Evolutionary conservation across 75 land plant species (phyloP), one percentile per base, ranked within the genome.

Genomic region (Azolla pinnata): DNA sequence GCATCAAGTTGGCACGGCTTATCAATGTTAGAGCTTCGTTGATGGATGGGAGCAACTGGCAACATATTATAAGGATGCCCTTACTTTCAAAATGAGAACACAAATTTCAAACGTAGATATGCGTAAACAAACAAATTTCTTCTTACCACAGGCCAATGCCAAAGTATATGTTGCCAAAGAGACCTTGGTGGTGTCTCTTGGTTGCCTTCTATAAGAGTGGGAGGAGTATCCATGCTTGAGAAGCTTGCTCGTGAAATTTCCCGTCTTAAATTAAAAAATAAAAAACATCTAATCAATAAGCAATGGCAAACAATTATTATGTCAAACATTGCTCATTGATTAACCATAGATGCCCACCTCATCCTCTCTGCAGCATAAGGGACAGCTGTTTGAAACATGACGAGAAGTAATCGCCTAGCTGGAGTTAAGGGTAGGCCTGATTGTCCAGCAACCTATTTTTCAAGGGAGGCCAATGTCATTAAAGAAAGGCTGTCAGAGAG

Each of bases 1-100:
- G 75, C 75, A 73, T 73, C 54, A 73, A 61, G 42, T 73, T 70
- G 20, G 75, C 70, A 3, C 75, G 62, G 21, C 48, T 30, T 46
- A 73, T 29, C 27, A 73, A 50, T 23, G 61, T 23, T 38, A 67
- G 35, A 25, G 58, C 69, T 46, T 73, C 75, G 32, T 63, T 47
- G 48, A 73, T 30, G n/a, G 70, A 61, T 49, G 75, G 75, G 7
- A 67, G 65, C 0, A 66, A 32, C 75, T 73, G 60, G 1, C 20
- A 8, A 19, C 12, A 46, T 38, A 38, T 38, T 8, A 14, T 8
- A 8, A 38, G 14, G 42, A 38, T 38, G 42, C 42, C 42, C 42
- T n/a, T n/a, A n/a, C n/a, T n/a, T n/a, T n/a, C n/a, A n/a, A n/a
- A n/a, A n/a, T n/a, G n/a, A n/a, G n/a, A n/a, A n/a, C n/a, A n/a